Conservation (phyloP, 768 basidiomycete genomes). For the Leucosporidium creatinivorum region DNA sequence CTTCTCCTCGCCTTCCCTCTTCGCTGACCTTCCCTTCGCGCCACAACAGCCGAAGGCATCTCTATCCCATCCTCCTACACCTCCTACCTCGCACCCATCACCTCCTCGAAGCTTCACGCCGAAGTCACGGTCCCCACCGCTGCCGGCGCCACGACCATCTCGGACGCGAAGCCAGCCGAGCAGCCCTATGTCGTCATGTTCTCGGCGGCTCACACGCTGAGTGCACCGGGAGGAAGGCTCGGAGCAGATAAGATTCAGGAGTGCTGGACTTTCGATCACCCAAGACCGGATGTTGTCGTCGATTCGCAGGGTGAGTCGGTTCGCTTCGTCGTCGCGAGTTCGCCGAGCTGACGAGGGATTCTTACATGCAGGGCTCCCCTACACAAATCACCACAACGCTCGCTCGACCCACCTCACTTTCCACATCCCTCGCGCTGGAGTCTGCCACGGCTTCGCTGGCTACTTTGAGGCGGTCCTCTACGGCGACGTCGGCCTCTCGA, state of each 20-base stretch:
- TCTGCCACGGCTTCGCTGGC: slow-evolving; percentile 87
- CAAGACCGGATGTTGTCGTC: slow-evolving; percentile 66
- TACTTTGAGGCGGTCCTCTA: slow-evolving; percentile 96
- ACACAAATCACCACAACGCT: slow-evolving; percentile 94
- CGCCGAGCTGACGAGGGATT: neutral
- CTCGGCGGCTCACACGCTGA: slow-evolving; percentile 81
- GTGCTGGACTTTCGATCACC: slow-evolving; percentile 97
- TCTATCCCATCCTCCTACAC: slow-evolving; percentile 96
- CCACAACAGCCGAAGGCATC: slow-evolving; percentile 67
- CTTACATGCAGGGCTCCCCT: slow-evolving; percentile 59
- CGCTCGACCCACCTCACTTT: slow-evolving; percentile 78
- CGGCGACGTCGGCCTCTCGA: slow-evolving; percentile 68
- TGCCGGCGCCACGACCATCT: slow-evolving; percentile 17
- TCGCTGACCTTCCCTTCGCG: neutral
- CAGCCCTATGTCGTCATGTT: slow-evolving; percentile 99
- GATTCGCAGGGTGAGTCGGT: slow-evolving; percentile 44
- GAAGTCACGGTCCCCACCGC: slow-evolving; percentile 55
- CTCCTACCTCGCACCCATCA: slow-evolving; percentile 85
- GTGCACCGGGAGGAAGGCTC: slow-evolving; percentile 59
- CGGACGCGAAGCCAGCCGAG: slow-evolving; percentile 62
- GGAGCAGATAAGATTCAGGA: slow-evolving; percentile 57
- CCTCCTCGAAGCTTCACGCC: slow-evolving; percentile 83
- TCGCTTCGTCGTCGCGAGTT: neutral
- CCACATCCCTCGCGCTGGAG: slow-evolving; percentile 88
- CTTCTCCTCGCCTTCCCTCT: neutral